Percentiles rank a stretch among this genome's conserved stretches.
Evolutionary conservation across 768 basidiomycete genomes (phyloP).

Genomic region (Macrolepiota dolichaula): DNA sequence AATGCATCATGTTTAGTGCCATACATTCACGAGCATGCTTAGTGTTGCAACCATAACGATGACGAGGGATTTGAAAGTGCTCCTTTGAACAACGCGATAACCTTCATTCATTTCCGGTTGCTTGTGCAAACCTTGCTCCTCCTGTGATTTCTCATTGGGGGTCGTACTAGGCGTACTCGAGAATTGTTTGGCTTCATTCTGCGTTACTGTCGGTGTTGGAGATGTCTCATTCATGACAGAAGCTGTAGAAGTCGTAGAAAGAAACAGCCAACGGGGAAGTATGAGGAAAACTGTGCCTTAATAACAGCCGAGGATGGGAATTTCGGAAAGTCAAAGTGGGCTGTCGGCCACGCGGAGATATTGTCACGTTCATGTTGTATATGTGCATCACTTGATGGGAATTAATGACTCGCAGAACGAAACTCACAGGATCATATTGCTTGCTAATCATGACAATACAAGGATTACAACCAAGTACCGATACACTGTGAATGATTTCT

Average conservation of each 20-base stretch:
- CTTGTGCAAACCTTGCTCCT: not conserved
- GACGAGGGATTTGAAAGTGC: not conserved
- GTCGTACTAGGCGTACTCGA: not conserved
- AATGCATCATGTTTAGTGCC: too few species aligned
- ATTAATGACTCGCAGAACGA: too few species aligned
- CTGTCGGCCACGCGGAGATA: not conserved
- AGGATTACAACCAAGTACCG: too few species aligned
- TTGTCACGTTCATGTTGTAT: not conserved
- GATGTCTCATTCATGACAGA: not conserved
- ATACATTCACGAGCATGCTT: conserved; percentile 28
- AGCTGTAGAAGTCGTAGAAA: not conserved
- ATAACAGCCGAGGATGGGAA: not conserved
- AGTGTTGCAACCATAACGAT: conserved; percentile 1
- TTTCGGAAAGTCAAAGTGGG: not conserved
- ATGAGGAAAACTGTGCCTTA: not conserved
- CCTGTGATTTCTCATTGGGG: not conserved
- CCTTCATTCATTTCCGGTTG: not conserved
- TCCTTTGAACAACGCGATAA: not conserved
- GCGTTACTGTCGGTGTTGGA: not conserved
- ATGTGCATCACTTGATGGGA: too few species aligned
- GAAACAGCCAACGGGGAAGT: not conserved
- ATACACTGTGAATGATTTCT: too few species aligned
- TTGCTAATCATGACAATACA: not conserved
- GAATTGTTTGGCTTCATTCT: not conserved
- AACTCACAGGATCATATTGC: too few species aligned